Evolutionary conservation across 2,329 filamentous ascomycete species (phyloP).

Genomic region (Tolypocladium capitatum): DNA sequence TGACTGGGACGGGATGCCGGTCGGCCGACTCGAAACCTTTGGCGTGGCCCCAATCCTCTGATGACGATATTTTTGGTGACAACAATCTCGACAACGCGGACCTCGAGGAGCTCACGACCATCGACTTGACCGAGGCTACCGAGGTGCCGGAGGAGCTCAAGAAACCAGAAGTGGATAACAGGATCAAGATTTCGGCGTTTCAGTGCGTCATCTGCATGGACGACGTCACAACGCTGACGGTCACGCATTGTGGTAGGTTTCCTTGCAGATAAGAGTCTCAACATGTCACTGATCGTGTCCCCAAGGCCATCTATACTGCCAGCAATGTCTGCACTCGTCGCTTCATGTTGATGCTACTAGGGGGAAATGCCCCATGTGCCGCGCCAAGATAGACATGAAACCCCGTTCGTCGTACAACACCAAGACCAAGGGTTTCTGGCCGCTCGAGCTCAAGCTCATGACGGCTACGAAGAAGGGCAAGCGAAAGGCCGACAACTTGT

Average conservation of each 20-base stretch:
- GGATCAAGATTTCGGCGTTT: slow-evolving; percentile 39
- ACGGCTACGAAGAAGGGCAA: slow-evolving; percentile 39
- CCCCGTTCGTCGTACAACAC: slow-evolving; percentile 24
- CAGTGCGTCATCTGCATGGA: slow-evolving; percentile 60
- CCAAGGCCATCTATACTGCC: slow-evolving; percentile 51
- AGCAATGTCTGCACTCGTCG: slow-evolving; percentile 47
- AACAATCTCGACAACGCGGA: slow-evolving; percentile 7
- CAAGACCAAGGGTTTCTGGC: slow-evolving; percentile 41
- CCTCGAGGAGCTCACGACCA: slow-evolving; percentile 15
- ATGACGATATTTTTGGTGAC: slow-evolving; percentile 17
- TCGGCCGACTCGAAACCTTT: not conserved
- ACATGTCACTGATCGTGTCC: not conserved
- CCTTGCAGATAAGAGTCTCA: not conserved
- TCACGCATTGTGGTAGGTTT: slow-evolving; percentile 53
- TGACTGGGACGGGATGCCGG: not conserved
- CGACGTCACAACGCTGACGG: slow-evolving; percentile 40
- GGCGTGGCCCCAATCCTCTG: not conserved
- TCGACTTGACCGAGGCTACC: slow-evolving; percentile 26
- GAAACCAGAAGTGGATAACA: slow-evolving; percentile 33
- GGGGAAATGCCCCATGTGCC: slow-evolving; percentile 50
- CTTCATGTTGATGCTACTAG: slow-evolving; percentile 42
- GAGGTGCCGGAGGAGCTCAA: slow-evolving; percentile 30
- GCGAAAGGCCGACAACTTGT: slow-evolving; percentile 18
- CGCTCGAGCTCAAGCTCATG: slow-evolving; percentile 50
- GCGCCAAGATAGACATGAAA: slow-evolving; percentile 41